Base-by-base conservation (phyloP, 176 grass and related monocot genomes). In the Oryza meyeriana region DNA sequence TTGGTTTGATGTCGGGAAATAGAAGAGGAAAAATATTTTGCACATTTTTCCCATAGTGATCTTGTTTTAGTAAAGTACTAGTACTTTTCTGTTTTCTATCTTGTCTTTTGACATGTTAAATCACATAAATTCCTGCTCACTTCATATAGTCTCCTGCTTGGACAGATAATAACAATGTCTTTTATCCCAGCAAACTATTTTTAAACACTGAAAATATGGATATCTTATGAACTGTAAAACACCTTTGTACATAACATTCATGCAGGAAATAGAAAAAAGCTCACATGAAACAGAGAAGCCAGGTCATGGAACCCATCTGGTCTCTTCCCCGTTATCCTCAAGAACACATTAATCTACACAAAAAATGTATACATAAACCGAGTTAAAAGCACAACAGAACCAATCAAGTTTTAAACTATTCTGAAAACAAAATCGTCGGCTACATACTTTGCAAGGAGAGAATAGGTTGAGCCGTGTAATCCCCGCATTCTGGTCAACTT, bases 261-360 rank as follows among this genome's bases (percentile, higher is more conserved):
- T 58, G 33, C 12, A 69, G 4, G 42, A 27, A 70, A 67, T 24
- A 80, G 28, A 48, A 87, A 25, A 44, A 59, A 22, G 6, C 90
- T 94, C 87, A 99, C 96, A 83, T 99, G 96, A 87, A 99, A 99
- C 75, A 99, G 84, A 75, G 96, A 99, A 81, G 96, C 96, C 76
- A 99, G 85, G 62, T 99, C 91, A 68, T 99, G 96, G 87, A 88
- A 99, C 3, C 91, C 91, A 83, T 99, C 93, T 75, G 82, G 79
- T 79, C 93, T 91, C 85, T 99, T 99, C 64, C 83, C 89, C 2
- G 93, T 99, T 84, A 99, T 94, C 87, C 96, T 93, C 82, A 99
- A 87, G 79, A 99, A 99, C 79, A 94, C 82, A 83, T 99, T 99
- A 75, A 99, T 88, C 96, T 99, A 77, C 63, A 86, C 9, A 4